Percentiles rank a stretch among this genome's conserved stretches.
Conservation (phyloP, 2,329 filamentous ascomycete species). For the Orbilia blumenaviensis region DNA sequence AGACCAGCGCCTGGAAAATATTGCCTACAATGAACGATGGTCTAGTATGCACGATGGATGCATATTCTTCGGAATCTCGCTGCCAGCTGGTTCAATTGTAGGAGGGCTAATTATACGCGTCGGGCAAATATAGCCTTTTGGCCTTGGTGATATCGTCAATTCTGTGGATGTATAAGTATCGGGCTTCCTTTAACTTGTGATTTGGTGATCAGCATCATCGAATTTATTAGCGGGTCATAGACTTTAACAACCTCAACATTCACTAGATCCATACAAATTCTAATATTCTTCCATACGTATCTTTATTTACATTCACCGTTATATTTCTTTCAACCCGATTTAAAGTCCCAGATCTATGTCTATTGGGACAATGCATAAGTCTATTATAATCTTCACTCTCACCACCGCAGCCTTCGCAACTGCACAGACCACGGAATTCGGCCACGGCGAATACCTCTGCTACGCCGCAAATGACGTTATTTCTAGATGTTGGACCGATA, state of each 20-base stretch:
- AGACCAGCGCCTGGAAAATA: background rate
- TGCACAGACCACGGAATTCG: constrained; percentile 9
- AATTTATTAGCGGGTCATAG: no score
- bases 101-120: background rate
- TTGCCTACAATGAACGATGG: background rate
- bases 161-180: background rate
- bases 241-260: background rate
- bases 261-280: background rate
- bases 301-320: background rate
- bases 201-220: background rate
- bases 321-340: background rate
- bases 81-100: no score
- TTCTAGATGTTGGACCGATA: constrained; percentile 25
- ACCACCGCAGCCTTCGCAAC: background rate
- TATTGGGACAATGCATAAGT: constrained; percentile 22
- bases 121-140: no score
- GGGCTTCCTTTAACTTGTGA: background rate
- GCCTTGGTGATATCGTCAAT: no score
- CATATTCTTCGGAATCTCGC: background rate
- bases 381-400: background rate
- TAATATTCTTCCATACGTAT: background rate
- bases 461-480: constrained; percentile 22
- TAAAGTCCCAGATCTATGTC: background rate
- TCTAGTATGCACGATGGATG: background rate
- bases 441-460: constrained; percentile 28